These are phyloP conservation scores for Cymbopogon flexuosus DNA, from an alignment of 202 grass and related monocot species.

Conservation along the genomic window DNA sequence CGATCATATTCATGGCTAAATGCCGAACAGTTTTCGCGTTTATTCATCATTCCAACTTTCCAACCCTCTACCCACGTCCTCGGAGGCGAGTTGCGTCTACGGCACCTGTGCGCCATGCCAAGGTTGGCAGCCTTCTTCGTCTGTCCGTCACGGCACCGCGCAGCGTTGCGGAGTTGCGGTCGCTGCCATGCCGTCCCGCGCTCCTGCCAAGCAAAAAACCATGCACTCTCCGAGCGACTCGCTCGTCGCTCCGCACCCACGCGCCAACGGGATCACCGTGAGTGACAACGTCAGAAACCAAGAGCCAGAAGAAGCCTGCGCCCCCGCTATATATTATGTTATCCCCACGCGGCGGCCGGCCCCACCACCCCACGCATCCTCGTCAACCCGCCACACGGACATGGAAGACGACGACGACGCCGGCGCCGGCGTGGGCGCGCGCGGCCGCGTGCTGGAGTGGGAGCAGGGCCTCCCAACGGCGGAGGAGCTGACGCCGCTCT, in stretches of 20 bases:
- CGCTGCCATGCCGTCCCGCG: not conserved
- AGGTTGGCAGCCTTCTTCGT: not conserved
- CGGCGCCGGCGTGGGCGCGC: not conserved
- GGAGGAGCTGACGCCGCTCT: constrained; percentile 47
- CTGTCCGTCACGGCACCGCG: too few relatives aligned
- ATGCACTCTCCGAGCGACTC: constrained; percentile 14
- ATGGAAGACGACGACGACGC: constrained; percentile 1
- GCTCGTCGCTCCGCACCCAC: not conserved
- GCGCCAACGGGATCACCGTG: constrained; percentile 24
- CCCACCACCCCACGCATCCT: constrained; percentile 12
- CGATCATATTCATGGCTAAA: not conserved
- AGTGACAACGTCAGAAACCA: constrained; percentile 11
- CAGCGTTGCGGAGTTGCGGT: not conserved
- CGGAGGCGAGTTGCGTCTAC: not conserved
- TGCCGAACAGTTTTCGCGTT: not conserved
- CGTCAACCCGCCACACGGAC: constrained; percentile 1
- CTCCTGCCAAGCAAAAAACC: not conserved
- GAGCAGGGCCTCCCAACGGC: constrained; percentile 48
- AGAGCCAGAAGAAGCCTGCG: not conserved
- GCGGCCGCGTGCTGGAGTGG: constrained; percentile 42
- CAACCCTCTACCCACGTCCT: not conserved
- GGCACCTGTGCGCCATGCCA: not conserved
- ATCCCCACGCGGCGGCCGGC: constrained; percentile 39
- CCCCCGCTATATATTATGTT: not conserved
- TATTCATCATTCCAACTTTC: not conserved